Evolutionary conservation across 2,329 filamentous ascomycete genomes (phyloP).

Genomic region (Epichloe uncinata): DNA sequence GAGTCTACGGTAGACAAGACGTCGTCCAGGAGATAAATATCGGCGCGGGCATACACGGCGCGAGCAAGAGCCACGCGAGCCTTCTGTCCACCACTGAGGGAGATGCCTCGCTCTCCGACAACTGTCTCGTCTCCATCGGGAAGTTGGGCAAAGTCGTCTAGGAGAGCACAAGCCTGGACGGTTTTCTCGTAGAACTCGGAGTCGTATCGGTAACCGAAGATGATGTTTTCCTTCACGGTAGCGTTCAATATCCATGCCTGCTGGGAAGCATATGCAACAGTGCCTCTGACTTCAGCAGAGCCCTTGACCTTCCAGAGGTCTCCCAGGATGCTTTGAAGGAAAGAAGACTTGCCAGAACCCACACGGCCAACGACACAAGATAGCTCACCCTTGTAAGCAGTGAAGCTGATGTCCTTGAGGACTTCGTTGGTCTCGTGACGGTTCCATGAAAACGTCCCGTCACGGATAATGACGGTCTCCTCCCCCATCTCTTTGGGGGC

Average conservation of each 20-base stretch:
- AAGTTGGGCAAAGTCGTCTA: constrained; percentile 81
- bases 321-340: constrained; percentile 77
- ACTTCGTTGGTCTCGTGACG: constrained; percentile 59
- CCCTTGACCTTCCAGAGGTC: constrained; percentile 86
- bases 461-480: constrained; percentile 69
- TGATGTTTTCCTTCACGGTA: constrained; percentile 90
- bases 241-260: constrained; percentile 96
- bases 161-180: constrained; percentile 76
- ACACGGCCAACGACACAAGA: constrained; percentile 89
- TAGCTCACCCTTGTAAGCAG: constrained; percentile 81
- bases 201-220: constrained; percentile 92
- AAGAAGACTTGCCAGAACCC: constrained; percentile 88
- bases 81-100: constrained; percentile 90
- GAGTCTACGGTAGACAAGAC: constrained; percentile 95
- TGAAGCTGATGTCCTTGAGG: constrained; percentile 75
- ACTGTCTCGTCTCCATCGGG: constrained; percentile 95
- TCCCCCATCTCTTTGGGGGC: constrained; percentile 72
- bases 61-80: constrained; percentile 82
- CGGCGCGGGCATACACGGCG: constrained; percentile 92
- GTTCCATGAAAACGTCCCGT: constrained; percentile 92
- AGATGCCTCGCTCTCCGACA: constrained; percentile 93
- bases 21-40: constrained; percentile 90
- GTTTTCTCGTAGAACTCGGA: constrained; percentile 89
- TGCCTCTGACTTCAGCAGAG: constrained; percentile 68
- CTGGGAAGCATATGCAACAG: constrained; percentile 83